Percentiles rank a stretch among this genome's conserved stretches.
phyloP scores from a whole-genome alignment of 768 basidiomycete species.

The Leccinum ochraceum region DNA sequence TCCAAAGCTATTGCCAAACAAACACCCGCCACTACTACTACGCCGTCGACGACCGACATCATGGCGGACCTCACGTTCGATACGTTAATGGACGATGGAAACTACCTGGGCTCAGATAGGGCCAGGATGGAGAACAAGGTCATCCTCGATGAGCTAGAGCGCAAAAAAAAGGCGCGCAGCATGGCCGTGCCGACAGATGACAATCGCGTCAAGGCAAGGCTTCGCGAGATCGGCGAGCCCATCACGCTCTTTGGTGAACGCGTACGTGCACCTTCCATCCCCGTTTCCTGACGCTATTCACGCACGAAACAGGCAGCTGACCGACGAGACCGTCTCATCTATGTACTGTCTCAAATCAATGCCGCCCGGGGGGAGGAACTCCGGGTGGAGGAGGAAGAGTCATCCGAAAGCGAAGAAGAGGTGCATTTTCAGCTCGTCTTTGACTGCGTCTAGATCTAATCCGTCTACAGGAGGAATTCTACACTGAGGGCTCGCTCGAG shows the following conservation, averaged over 20 bases:
- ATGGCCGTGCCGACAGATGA: constrained; percentile 98
- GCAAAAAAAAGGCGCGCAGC: constrained; percentile 91
- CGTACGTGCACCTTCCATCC: constrained; percentile 50
- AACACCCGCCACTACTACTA: constrained; percentile 17
- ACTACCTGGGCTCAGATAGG: constrained; percentile 70
- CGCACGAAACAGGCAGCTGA: constrained; percentile 76
- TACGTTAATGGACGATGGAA: constrained; percentile 75
- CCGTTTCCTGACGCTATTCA: constrained; percentile 13
- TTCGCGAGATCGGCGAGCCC: constrained; percentile 94
- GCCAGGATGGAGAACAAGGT: constrained; percentile 81
- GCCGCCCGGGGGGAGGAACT: constrained; percentile 82
- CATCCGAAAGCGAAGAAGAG: constrained; percentile 76
- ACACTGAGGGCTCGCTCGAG: constrained; percentile 86
- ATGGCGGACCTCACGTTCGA: constrained; percentile 82
- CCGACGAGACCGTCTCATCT: constrained; percentile 91
- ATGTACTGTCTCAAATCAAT: constrained; percentile 92
- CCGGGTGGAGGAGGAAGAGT: constrained; percentile 68
- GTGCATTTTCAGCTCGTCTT: constrained; percentile 37
- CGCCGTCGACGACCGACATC: constrained; percentile 12
- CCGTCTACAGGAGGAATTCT: constrained; percentile 81
- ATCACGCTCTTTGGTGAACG: constrained; percentile 98
- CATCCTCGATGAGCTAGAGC: constrained; percentile 93
- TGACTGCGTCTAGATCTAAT: not conserved
- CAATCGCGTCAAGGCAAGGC: constrained; percentile 82
- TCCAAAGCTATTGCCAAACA: constrained; percentile 37